Conservation (phyloP, 2,329 filamentous ascomycete genomes). For the Botrytis pseudocinerea region DNA sequence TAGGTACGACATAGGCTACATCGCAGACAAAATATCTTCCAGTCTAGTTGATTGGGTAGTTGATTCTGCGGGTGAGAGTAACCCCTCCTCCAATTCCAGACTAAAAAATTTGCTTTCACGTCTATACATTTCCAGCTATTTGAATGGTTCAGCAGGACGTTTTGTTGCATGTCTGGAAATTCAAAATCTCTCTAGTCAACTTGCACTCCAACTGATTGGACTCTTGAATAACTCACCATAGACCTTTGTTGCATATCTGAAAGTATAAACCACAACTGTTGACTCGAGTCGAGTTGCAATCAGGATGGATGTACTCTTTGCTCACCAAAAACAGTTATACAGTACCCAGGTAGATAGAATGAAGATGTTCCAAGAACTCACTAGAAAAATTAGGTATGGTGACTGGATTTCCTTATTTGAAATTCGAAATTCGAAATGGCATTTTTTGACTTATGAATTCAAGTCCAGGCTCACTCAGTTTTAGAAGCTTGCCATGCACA, state of each 20-base stretch:
- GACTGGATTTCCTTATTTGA: background rate
- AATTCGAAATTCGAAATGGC: background rate
- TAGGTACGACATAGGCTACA: background rate
- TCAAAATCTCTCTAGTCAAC: background rate
- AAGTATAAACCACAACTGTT: background rate
- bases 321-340: background rate
- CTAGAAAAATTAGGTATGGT: background rate
- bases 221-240: background rate
- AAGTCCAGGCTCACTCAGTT: background rate
- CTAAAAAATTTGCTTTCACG: background rate
- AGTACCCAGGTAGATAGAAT: background rate
- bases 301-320: background rate
- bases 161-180: background rate
- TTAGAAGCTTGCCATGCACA: background rate
- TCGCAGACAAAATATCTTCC: background rate
- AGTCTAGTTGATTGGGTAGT: background rate
- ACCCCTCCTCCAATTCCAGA: background rate
- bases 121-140: background rate
- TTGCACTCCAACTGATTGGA: background rate
- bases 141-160: background rate
- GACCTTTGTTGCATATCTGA: conserved; percentile 11
- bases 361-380: background rate
- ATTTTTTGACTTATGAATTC: background rate
- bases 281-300: background rate
- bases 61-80: background rate